phyloP scores from a whole-genome alignment of 139 green algal genomes.

The Yamagishiella unicocca region DNA sequence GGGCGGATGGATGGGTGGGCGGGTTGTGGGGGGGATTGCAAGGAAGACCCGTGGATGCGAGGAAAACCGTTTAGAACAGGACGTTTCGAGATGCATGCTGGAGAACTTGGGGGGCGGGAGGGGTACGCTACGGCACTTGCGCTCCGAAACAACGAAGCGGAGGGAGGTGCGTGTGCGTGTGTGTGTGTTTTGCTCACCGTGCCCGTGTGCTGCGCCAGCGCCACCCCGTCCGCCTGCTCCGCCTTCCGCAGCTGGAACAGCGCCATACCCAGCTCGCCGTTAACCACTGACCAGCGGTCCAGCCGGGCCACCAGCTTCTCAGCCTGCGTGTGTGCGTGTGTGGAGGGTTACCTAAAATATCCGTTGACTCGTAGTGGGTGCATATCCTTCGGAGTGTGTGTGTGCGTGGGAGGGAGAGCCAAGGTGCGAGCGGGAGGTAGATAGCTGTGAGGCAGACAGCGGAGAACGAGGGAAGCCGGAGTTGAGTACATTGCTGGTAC shows the following conservation, averaged over 20 bases:
- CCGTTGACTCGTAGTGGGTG: too few species aligned
- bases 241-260: slow-evolving; percentile 61
- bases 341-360: not conserved
- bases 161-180: not conserved
- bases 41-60: too few species aligned
- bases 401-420: too few species aligned
- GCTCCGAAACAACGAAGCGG: not conserved
- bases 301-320: slow-evolving; percentile 55
- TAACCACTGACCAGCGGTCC: slow-evolving; percentile 55
- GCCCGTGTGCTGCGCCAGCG: slow-evolving; percentile 58
- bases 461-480: too few species aligned
- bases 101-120: too few species aligned
- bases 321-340: slow-evolving; percentile 46
- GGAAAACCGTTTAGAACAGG: too few species aligned
- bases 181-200: slow-evolving; percentile 27
- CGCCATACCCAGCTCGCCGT: slow-evolving; percentile 63
- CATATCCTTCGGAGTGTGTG: too few species aligned
- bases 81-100: too few species aligned
- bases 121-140: not conserved
- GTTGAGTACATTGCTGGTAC: too few species aligned
- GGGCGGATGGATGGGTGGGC: not conserved
- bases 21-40: too few species aligned
- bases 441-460: too few species aligned
- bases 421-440: too few species aligned
- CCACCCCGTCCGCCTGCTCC: slow-evolving; percentile 56